phyloP scores from a whole-genome alignment of 331 rosid genomes.

The Dryas integrifolia region DNA sequence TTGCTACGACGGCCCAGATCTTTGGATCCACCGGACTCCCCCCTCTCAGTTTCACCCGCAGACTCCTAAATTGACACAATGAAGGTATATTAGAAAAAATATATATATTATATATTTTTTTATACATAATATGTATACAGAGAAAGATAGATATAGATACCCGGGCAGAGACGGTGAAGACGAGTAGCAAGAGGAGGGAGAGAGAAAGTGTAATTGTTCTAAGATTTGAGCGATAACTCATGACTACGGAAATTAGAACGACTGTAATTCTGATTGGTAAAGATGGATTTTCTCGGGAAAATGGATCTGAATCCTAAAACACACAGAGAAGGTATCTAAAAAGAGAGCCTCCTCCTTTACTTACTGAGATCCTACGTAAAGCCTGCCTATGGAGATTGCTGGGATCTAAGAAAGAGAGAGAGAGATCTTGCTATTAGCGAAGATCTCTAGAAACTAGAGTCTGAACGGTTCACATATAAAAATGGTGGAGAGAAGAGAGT shows the following conservation, averaged over 20 bases:
- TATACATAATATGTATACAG: not conserved
- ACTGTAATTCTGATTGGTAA: not conserved
- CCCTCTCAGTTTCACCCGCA: constrained; percentile 35
- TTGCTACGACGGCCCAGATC: constrained; percentile 92
- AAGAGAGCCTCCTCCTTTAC: not conserved
- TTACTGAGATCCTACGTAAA: constrained; percentile 1
- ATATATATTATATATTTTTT: not conserved
- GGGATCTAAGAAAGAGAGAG: constrained; percentile 9
- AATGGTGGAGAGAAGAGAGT: not conserved
- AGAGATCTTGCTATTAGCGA: constrained; percentile 33
- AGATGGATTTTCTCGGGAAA: not conserved
- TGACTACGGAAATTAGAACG: not conserved
- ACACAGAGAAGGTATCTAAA: not conserved
- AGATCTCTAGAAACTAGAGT: constrained; percentile 21
- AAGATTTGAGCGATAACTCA: constrained; percentile 46
- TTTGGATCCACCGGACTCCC: constrained; percentile 42
- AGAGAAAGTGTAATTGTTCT: constrained; percentile 28
- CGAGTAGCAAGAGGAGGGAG: constrained; percentile 37
- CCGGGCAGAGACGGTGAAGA: constrained; percentile 38
- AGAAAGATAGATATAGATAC: constrained; percentile 5
- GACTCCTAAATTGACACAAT: constrained; percentile 45
- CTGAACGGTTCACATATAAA: not conserved
- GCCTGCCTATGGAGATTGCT: not conserved
- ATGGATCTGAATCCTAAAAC: constrained; percentile 23
- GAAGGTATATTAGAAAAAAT: not conserved